These are phyloP conservation scores for Paecilomyces fulvus DNA, from an alignment of 2,329 filamentous ascomycete genomes.

Conservation along the genomic window DNA sequence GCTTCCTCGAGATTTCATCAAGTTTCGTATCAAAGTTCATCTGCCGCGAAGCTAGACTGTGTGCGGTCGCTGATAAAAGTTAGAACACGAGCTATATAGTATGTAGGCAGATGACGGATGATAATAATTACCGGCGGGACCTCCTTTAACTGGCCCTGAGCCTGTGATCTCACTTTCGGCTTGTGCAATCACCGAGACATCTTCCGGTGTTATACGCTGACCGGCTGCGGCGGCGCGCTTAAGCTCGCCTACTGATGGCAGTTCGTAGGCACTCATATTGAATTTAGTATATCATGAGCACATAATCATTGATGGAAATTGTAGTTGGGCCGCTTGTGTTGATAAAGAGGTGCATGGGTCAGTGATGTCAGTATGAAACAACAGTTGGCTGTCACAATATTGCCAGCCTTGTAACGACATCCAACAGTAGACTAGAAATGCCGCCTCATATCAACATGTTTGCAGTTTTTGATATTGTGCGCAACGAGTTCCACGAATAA, in stretches of 20 bases:
- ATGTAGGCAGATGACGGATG: background rate
- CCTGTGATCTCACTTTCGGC: constrained; percentile 24
- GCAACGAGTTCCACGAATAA: no score
- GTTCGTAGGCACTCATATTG: constrained; percentile 6
- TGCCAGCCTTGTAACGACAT: background rate
- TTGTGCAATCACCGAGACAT: constrained; percentile 24
- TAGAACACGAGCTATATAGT: background rate
- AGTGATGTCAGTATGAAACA: background rate
- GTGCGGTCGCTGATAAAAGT: constrained; percentile 20
- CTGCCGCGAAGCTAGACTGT: constrained; percentile 23
- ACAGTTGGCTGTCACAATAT: background rate
- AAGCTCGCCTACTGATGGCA: constrained; percentile 21
- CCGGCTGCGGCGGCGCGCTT: constrained; percentile 23
- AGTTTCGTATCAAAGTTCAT: constrained; percentile 26
- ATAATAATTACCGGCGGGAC: constrained; percentile 20
- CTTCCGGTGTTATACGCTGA: constrained; percentile 24
- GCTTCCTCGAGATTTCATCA: constrained; percentile 23
- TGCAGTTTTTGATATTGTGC: no score
- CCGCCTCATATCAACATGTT: constrained; percentile 2
- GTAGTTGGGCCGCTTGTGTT: background rate
- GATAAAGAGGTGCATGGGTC: background rate
- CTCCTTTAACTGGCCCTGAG: constrained; percentile 20
- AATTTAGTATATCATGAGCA: background rate
- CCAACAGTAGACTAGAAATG: constrained; percentile 2
- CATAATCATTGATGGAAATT: background rate